These are phyloP conservation scores for Lachnellula arida DNA, from an alignment of 2,329 filamentous ascomycete genomes.

Conservation along the genomic window DNA sequence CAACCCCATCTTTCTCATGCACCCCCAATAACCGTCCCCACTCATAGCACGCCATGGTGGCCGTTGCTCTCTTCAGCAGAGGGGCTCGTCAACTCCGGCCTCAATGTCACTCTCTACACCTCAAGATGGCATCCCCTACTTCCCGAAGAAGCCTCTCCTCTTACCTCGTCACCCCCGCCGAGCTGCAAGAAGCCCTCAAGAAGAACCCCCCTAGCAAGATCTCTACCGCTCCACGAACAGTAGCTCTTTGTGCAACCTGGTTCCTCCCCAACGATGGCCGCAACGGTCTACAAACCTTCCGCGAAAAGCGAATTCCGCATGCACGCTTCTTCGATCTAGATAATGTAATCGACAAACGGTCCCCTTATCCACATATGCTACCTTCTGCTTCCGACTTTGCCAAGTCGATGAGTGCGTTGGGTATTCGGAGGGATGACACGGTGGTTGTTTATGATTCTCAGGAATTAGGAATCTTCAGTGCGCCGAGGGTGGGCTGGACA, in stretches of 20 bases:
- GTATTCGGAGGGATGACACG: conserved; percentile 80
- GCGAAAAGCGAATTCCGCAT: conserved; percentile 76
- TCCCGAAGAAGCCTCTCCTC: conserved; percentile 52
- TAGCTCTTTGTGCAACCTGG: conserved; percentile 91
- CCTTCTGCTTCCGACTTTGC: conserved; percentile 77
- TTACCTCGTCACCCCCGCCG: conserved; percentile 80
- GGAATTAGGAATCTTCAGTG: conserved; percentile 90
- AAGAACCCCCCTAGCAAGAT: conserved; percentile 76
- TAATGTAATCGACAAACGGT: conserved; percentile 79
- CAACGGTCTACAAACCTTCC: conserved; percentile 75
- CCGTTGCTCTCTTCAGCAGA: conserved; percentile 21
- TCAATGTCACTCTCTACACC: conserved; percentile 11
- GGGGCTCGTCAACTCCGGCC: conserved; percentile 14
- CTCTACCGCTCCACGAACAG: conserved; percentile 74
- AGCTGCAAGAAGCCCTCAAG: conserved; percentile 76
- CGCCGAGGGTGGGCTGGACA: conserved; percentile 91
- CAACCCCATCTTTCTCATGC: neutral
- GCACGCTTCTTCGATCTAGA: conserved; percentile 97
- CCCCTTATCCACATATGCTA: conserved; percentile 94
- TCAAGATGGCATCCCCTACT: conserved; percentile 41
- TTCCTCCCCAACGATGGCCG: conserved; percentile 91
- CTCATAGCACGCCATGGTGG: conserved; percentile 27
- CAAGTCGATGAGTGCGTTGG: conserved; percentile 80
- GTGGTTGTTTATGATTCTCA: conserved; percentile 92
- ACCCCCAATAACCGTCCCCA: conserved; percentile 13